Conservation (phyloP, 1,139 yeast species). For the Yamadazyma sp. region DNA sequence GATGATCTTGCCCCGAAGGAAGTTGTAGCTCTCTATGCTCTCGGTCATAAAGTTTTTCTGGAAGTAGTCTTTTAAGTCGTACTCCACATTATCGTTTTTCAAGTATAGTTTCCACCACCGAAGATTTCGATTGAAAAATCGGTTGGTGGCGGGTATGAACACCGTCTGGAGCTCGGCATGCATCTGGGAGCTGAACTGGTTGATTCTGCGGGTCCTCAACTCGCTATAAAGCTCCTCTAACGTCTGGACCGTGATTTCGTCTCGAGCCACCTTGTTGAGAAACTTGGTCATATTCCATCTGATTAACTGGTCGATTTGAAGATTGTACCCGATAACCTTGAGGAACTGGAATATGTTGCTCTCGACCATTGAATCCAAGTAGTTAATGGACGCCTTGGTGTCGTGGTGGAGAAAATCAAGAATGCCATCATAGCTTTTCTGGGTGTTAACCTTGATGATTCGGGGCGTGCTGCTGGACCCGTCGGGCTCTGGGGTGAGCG, state of each 20-base stretch:
- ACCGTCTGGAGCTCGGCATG: constrained; percentile 40
- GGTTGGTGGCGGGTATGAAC: constrained; percentile 32
- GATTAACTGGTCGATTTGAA: constrained; percentile 19
- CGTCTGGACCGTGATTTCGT: constrained; percentile 12
- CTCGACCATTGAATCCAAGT: constrained; percentile 27
- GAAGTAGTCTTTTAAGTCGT: constrained; percentile 43
- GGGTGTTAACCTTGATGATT: constrained; percentile 36
- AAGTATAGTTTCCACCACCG: constrained; percentile 48
- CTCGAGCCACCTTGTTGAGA: constrained; percentile 11
- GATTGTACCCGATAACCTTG: constrained; percentile 33
- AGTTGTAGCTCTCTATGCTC: constrained; percentile 42
- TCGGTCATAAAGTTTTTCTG: constrained; percentile 35
- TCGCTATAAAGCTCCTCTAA: constrained; percentile 17
- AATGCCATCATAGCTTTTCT: constrained; percentile 31
- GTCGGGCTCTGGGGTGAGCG: constrained; percentile 17
- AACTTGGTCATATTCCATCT: constrained; percentile 29
- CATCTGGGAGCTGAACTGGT: constrained; percentile 29
- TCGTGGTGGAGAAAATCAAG: constrained; percentile 29
- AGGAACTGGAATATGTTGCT: constrained; percentile 39
- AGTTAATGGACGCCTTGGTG: constrained; percentile 32
- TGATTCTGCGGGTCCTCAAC: constrained; percentile 23
- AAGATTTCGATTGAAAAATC: constrained; percentile 31
- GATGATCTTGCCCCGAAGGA: constrained; percentile 37
- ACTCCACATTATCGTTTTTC: constrained; percentile 48
- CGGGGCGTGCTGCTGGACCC: constrained; percentile 17